Evolutionary conservation across 139 green algal species (phyloP), one percentile per base, ranked within the genome.

Genomic region (Edaphochlamys debaryana): DNA sequence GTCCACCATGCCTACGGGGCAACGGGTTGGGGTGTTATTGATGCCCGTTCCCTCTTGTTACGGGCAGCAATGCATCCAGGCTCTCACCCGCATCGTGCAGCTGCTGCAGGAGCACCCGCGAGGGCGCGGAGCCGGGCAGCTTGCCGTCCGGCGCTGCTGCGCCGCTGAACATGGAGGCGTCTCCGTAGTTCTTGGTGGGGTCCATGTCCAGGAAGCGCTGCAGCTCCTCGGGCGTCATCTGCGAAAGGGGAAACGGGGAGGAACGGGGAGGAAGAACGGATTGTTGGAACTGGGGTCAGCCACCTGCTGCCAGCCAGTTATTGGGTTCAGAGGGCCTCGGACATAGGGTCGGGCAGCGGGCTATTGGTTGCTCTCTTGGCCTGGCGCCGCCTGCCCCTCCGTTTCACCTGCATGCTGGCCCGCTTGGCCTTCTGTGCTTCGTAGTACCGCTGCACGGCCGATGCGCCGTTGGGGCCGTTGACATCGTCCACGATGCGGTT

Each of bases 41-140:
- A n/a, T n/a, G n/a, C n/a, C n/a, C 37, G 4, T 45, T 6, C 54
- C 17, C 74, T 4, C 38, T 56, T 69, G 20, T 40, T 60, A 34
- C 56, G n/a, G n/a, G n/a, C n/a, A n/a, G n/a, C n/a, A n/a, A n/a
- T n/a, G n/a, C n/a, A n/a, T n/a, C n/a, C n/a, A n/a, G n/a, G 45
- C 45, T 13, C 45, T 40, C 45, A 88, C 87, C 87, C 67, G 88
- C 88, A 76, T 93, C 90, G 70, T 91, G 70, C 67, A 93, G 82
- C 75, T 93, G 87, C 85, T 91, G 87, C 85, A 93, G 77, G 29
- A 90, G 60, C 38, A 86, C 74, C 19, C 90, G 85, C 29, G 79
- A 90, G 6, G 90, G 90, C 20, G 79, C 80, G 2, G 79, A 58
- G 41, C 74, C 84, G 17, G 69, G 74, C 77, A 67, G 77, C 63